A percentile compares a stretch with the other conserved stretches of the same genome.
These are phyloP conservation scores for Ulvella scutata DNA, from an alignment of 139 green algal species.

Conservation along the genomic window DNA sequence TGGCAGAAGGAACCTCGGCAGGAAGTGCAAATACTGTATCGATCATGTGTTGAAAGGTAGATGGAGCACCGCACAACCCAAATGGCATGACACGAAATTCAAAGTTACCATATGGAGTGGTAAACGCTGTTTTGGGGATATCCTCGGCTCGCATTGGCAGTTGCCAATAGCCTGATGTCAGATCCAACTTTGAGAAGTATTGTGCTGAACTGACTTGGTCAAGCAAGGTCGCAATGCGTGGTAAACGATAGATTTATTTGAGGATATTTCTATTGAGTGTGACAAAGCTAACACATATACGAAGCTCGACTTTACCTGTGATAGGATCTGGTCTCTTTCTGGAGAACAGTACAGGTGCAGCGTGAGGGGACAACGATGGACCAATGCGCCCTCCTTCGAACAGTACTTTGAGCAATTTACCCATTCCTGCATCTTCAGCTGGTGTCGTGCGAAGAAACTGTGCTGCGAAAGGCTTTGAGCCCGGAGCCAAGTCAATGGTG, in stretches of 20 bases:
- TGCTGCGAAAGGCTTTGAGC: background rate
- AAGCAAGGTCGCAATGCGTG: too few species aligned
- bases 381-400: background rate
- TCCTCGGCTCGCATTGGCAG: conserved; percentile 17
- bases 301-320: background rate
- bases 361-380: background rate
- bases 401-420: background rate
- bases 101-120: conserved; percentile 21
- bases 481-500: background rate
- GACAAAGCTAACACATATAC: background rate
- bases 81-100: conserved; percentile 26
- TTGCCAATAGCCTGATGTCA: conserved; percentile 25
- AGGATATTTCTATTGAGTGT: background rate
- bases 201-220: too few species aligned
- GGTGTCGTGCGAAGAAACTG: background rate
- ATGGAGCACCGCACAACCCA: conserved; percentile 31
- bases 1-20: too few species aligned
- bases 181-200: too few species aligned
- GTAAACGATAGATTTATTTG: too few species aligned
- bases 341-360: background rate
- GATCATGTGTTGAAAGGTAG: conserved; percentile 41
- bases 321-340: background rate
- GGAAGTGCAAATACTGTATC: too few species aligned
- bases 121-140: conserved; percentile 30
- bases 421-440: background rate